A percentile compares a stretch with the other conserved stretches of the same genome.
These are phyloP conservation scores for Gyrodon lividus DNA, from an alignment of 768 basidiomycete genomes.

Conservation along the genomic window DNA sequence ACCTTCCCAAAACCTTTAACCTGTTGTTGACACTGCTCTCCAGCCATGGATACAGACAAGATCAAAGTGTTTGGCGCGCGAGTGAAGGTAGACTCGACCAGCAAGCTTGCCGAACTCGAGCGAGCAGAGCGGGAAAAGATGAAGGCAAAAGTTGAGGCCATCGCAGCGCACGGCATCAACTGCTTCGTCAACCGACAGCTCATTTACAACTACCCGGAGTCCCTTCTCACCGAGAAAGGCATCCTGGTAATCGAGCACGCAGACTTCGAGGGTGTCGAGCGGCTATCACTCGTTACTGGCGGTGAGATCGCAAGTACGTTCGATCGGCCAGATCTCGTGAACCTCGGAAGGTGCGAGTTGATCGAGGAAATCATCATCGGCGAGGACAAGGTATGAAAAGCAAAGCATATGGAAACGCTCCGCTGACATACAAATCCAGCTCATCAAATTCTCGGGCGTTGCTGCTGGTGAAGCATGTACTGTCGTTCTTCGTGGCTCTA, in stretches of 20 bases:
- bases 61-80: conserved; percentile 99
- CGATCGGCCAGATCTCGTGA: conserved; percentile 87
- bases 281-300: conserved; percentile 92
- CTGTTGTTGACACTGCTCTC: not conserved
- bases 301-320: conserved; percentile 98
- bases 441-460: conserved; percentile 99
- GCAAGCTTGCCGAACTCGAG: conserved; percentile 97
- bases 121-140: conserved; percentile 98
- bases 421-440: conserved; percentile 42
- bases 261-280: conserved; percentile 98
- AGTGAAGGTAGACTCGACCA: conserved; percentile 92
- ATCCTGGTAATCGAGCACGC: conserved; percentile 98
- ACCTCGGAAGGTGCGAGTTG: conserved; percentile 88
- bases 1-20: not conserved
- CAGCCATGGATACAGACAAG: conserved; percentile 99
- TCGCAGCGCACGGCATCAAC: conserved; percentile 93
- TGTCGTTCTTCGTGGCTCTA: conserved; percentile 95
- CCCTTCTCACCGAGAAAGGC: conserved; percentile 89
- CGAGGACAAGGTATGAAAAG: conserved; percentile 82
- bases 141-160: conserved; percentile 96
- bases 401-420: not conserved
- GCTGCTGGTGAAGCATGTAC: conserved; percentile 98
- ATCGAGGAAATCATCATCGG: conserved; percentile 99
- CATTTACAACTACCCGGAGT: conserved; percentile 99
- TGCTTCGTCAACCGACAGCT: conserved; percentile 97